Conservation (phyloP, 306 rosid species). For the Acacia melanoxylon region DNA sequence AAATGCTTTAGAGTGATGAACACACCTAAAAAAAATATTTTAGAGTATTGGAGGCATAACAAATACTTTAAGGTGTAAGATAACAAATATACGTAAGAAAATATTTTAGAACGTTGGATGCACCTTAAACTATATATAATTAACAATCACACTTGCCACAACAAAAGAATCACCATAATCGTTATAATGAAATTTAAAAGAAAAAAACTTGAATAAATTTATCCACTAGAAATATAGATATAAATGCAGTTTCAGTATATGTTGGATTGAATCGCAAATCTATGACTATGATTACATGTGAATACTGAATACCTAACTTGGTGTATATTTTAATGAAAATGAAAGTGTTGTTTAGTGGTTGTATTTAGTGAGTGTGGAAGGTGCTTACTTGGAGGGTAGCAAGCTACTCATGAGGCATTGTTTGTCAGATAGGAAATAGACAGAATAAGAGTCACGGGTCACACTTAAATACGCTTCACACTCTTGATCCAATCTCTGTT, state of each 20-base stretch:
- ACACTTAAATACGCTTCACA: slow-evolving; percentile 9
- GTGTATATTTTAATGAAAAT: slow-evolving; percentile 3
- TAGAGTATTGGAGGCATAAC: too few species aligned
- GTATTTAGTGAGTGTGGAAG: slow-evolving; percentile 25
- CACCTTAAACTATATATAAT: too few species aligned
- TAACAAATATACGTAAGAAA: too few species aligned
- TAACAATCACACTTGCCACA: background rate
- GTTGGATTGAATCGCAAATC: background rate
- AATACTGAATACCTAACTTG: background rate
- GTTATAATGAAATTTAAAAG: too few species aligned
- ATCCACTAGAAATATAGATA: background rate
- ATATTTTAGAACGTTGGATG: too few species aligned
- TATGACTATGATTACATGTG: background rate
- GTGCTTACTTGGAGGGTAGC: slow-evolving; percentile 36
- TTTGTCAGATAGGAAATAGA: slow-evolving; percentile 34
- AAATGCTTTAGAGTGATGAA: too few species aligned
- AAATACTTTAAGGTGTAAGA: too few species aligned
- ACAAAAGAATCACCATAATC: too few species aligned
- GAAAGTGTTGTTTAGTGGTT: slow-evolving; percentile 21
- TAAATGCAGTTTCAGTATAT: background rate
- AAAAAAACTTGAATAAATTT: background rate
- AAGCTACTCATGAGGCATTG: slow-evolving; percentile 34
- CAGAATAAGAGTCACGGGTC: slow-evolving; percentile 48
- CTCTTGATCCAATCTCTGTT: slow-evolving; percentile 31
- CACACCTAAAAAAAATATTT: too few species aligned